Base-by-base conservation (phyloP, 495 filamentous ascomycete species). In the Chaetomium tenue region DNA sequence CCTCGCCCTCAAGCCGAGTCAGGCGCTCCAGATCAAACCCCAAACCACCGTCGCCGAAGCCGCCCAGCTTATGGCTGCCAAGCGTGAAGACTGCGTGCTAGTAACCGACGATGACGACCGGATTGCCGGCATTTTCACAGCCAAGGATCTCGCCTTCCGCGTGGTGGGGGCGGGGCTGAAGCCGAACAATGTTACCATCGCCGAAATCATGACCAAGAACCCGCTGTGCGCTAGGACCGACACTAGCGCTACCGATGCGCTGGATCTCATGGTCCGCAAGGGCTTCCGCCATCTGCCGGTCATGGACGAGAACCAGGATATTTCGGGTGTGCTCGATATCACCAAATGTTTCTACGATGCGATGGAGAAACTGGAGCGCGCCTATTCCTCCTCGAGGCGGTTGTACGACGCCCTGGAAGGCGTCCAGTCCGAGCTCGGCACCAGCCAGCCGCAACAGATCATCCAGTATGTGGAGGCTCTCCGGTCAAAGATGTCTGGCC, bases 311-410 rank as follows among this genome's bases (percentile, higher is more conserved):
- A 97, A 98, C 77, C 93, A 98, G 74, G 92, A 98, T 73, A 98
- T 98, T 63, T 97, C 93, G 20, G 94, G 94, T 78, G 92, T 98
- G 66, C 83, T 98, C 52, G 94, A 98, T 81, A 98, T 98, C 72
- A 98, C 94, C 30, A 98, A 98, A 78, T 98, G 94, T 79, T 98
- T 98, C 78, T 98, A 98, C 75, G 94, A 98, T 80, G 94, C 94
- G 48, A 98, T 98, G 94, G 94, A 98, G 81, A 98, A 98, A 78
- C 76, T 98, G 63, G 94, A 98, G 77, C 87, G 94, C 54, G 95
- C 94, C 22, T 98, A 98, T 76, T 90, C 90, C 72, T 98, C 95
- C 46, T 98, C 95, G 18, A 84, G 93, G 52, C 94, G 97, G 74
- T 83, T 98, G 15, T 98, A 98, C 74, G 94, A 97, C 81, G 94